Base-by-base conservation (phyloP, 2,329 filamentous ascomycete genomes). In the Exophiala xenobiotica region DNA sequence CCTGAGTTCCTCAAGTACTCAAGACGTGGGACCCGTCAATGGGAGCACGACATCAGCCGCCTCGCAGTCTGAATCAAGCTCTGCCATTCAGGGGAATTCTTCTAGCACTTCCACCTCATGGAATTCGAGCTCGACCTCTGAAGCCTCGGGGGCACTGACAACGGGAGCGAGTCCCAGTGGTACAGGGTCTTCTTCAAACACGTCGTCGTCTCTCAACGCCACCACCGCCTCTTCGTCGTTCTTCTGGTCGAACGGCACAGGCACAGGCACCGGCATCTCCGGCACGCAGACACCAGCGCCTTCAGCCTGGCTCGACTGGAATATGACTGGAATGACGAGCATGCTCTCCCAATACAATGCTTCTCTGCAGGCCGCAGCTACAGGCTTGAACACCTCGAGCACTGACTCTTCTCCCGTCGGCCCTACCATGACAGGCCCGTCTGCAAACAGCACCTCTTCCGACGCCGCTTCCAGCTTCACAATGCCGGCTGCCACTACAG, bases 211-310 rank as follows among this genome's bases (percentile, higher is more conserved):
- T 7, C 7, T n/a, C 8, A 38, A 42, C 29, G 29, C 22, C 8
- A 43, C 43, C 6, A 48, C 40, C 19, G 38, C 49, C n/a, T 31
- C 42, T 9, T 22, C 41, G 7, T n/a, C n/a, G n/a, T n/a, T n/a
- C n/a, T 44, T 31, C 46, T 56, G 53, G 53, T 33, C 31, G 41
- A 56, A 56, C 22, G 26, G 33, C 12, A 52, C 53, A 31, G n/a
- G n/a, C n/a, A n/a, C n/a, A n/a, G n/a, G n/a, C n/a, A n/a, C n/a
- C n/a, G n/a, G n/a, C n/a, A n/a, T n/a, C n/a, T n/a, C n/a, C n/a
- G n/a, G n/a, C n/a, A n/a, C n/a, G n/a, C n/a, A n/a, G n/a, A n/a
- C n/a, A n/a, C n/a, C n/a, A n/a, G n/a, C n/a, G n/a, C n/a, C 48
- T 22, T 38, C 27, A 19, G 14, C 16, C 8, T 56, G 53, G 53